Percentiles rank a stretch among this genome's conserved stretches.
Conservation (phyloP, 805 yeast species). For the Pichia paraexigua region DNA sequence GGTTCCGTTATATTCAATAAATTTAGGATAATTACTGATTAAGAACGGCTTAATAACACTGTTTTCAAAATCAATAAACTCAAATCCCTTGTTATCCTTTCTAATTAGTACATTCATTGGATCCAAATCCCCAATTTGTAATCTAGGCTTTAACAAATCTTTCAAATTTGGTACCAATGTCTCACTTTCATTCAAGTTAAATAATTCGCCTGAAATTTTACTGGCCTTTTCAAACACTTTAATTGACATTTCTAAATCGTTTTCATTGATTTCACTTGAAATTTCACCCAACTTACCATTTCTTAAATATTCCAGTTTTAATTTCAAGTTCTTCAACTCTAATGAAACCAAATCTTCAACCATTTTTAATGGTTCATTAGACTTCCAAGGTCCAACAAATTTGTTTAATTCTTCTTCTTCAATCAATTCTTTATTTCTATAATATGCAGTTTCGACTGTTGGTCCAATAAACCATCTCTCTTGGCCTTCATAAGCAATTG, state of each 20-base stretch:
- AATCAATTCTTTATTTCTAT: constrained; percentile 56
- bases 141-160: constrained; percentile 62
- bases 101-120: constrained; percentile 73
- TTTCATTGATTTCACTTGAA: constrained; percentile 34
- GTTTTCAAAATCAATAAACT: constrained; percentile 78
- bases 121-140: constrained; percentile 77
- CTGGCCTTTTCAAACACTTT: constrained; percentile 55
- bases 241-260: constrained; percentile 41
- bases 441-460: constrained; percentile 69
- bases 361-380: constrained; percentile 50
- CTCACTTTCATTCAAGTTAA: constrained; percentile 44
- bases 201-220: constrained; percentile 47
- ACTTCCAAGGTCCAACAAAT: constrained; percentile 73
- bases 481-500: constrained; percentile 54
- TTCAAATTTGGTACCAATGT: constrained; percentile 47
- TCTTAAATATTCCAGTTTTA: constrained; percentile 45
- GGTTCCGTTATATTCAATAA: constrained; percentile 81
- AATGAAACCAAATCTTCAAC: constrained; percentile 56
- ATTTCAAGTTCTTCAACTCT: constrained; percentile 54
- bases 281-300: constrained; percentile 33
- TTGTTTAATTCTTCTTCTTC: constrained; percentile 41
- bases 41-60: constrained; percentile 74
- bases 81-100: constrained; percentile 32
- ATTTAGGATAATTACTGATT: constrained; percentile 70
- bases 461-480: constrained; percentile 88